Evolutionary conservation across 805 yeast species (phyloP).

Genomic region (Wickerhamomyces strasburgensis): DNA sequence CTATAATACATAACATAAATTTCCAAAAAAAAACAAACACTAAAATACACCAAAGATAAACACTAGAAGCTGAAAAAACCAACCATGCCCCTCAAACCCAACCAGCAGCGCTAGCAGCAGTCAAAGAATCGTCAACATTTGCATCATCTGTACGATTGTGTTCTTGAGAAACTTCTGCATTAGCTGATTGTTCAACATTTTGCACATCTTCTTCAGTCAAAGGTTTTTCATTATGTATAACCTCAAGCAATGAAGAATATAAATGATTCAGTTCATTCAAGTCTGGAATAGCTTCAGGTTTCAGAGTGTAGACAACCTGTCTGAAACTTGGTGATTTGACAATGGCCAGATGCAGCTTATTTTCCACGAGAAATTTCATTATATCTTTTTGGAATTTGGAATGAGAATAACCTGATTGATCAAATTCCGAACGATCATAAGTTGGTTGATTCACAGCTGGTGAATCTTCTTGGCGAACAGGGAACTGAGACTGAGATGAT

Average conservation of each 20-base stretch:
- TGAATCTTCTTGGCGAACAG: neutral
- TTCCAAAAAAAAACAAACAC: no score
- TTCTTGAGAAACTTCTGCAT: conserved; percentile 2
- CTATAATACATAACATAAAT: no score
- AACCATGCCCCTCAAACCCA: no score
- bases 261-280: conserved; percentile 41
- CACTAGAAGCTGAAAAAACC: no score
- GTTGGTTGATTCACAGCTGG: neutral
- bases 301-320: conserved; percentile 45
- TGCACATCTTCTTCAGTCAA: conserved; percentile 1
- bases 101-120: conserved; percentile 1
- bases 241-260: conserved; percentile 42
- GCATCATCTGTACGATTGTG: neutral
- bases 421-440: conserved; percentile 23
- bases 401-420: conserved; percentile 39
- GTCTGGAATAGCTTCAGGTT: conserved; percentile 43
- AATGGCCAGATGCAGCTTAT: conserved; percentile 42
- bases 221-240: conserved; percentile 22
- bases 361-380: conserved; percentile 46
- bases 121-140: conserved; percentile 6
- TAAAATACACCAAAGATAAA: no score
- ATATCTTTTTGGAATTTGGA: conserved; percentile 47
- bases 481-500: neutral
- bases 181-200: neutral
- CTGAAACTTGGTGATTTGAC: conserved; percentile 48